A percentile compares a stretch with the other conserved stretches of the same genome.
phyloP scores from a whole-genome alignment of 2,329 filamentous ascomycete genomes.

The Colletotrichum tabaci region DNA sequence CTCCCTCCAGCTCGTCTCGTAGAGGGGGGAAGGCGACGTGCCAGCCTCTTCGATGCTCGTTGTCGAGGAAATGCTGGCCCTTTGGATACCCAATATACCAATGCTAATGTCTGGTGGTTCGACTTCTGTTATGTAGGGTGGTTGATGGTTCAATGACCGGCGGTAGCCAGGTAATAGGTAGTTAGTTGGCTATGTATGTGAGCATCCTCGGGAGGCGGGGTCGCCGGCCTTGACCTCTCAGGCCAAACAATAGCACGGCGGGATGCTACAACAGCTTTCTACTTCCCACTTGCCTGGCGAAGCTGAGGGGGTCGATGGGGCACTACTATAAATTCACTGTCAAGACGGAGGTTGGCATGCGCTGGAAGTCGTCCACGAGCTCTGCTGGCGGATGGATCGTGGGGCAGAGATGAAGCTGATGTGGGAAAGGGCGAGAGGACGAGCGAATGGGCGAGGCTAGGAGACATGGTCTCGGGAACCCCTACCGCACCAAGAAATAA shows the following conservation, averaged over 20 bases:
- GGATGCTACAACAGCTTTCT: not conserved
- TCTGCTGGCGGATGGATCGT: not conserved
- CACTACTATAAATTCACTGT: not conserved
- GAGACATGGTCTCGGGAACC: not conserved
- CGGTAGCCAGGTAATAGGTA: too few species aligned
- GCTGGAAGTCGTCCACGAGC: not conserved
- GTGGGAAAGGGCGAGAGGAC: not conserved
- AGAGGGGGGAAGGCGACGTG: not conserved
- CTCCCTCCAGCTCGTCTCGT: not conserved
- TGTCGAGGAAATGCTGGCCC: slow-evolving; percentile 28
- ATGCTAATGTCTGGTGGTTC: not conserved
- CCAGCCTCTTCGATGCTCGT: slow-evolving; percentile 8
- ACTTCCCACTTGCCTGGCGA: too few species aligned
- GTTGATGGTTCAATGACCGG: not conserved
- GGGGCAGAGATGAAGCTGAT: not conserved
- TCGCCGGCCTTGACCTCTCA: not conserved
- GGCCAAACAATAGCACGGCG: not conserved
- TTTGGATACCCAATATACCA: slow-evolving; percentile 18
- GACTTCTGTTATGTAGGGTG: not conserved
- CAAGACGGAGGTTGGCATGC: not conserved
- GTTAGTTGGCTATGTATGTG: not conserved
- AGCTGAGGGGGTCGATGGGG: not conserved
- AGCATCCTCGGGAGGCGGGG: not conserved
- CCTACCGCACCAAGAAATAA: not conserved
- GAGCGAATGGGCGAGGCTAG: not conserved